These are phyloP conservation scores for Yamadazyma friedrichii DNA, from an alignment of 1,139 yeast species.

Conservation along the genomic window DNA sequence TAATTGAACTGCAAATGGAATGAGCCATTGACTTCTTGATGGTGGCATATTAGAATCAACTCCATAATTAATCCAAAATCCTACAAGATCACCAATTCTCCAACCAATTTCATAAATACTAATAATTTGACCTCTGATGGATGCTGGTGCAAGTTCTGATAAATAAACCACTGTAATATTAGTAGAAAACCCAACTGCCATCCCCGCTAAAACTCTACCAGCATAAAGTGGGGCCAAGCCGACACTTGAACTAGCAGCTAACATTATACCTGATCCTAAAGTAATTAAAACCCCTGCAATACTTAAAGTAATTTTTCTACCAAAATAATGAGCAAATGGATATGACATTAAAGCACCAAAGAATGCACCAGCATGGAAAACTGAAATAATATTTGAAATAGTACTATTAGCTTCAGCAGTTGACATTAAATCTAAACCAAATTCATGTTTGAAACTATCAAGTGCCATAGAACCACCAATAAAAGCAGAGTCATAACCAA, in stretches of 20 bases:
- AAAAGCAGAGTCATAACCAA: slow-evolving; percentile 45
- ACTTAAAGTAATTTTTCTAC: slow-evolving; percentile 35
- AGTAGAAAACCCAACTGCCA: slow-evolving; percentile 41
- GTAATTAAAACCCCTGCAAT: slow-evolving; percentile 35
- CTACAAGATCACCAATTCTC: slow-evolving; percentile 44
- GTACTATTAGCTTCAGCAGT: slow-evolving; percentile 22
- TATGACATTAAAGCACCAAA: slow-evolving; percentile 44
- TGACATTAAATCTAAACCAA: slow-evolving; percentile 28
- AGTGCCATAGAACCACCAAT: slow-evolving; percentile 45
- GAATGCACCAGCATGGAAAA: slow-evolving; percentile 46
- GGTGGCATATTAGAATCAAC: slow-evolving; percentile 30
- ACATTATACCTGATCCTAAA: slow-evolving; percentile 40
- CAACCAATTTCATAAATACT: slow-evolving; percentile 43
- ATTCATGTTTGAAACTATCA: slow-evolving; percentile 34
- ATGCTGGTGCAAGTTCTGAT: slow-evolving; percentile 42
- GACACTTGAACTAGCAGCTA: slow-evolving; percentile 27
- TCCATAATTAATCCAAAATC: slow-evolving; percentile 45
- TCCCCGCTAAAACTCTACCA: slow-evolving; percentile 41
- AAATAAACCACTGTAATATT: slow-evolving; percentile 43
- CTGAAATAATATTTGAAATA: slow-evolving; percentile 39
- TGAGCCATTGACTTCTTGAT: slow-evolving; percentile 37
- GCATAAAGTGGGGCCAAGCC: slow-evolving; percentile 44
- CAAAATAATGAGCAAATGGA: slow-evolving; percentile 37
- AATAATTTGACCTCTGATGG: slow-evolving; percentile 39
- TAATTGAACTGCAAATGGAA: slow-evolving; percentile 44